A percentile compares a stretch with the other conserved stretches of the same genome.
Conservation (phyloP, 164 flowering plant genomes). For the Platanus orientalis region DNA sequence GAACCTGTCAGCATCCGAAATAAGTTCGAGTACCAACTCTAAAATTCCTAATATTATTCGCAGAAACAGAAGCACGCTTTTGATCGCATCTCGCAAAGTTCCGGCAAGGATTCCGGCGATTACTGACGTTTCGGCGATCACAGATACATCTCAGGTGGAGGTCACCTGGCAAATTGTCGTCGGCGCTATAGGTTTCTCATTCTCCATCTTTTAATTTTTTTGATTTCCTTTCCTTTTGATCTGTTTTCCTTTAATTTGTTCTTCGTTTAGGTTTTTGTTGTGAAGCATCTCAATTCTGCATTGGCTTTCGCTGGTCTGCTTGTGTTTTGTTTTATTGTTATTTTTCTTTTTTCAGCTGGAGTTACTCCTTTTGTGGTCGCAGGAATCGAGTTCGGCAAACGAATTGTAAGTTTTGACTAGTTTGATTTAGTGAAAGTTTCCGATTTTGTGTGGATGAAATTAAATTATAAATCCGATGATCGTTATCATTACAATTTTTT, state of each 20-base stretch:
- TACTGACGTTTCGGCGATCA: conserved; percentile 16
- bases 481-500: too few species aligned
- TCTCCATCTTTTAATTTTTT: not conserved
- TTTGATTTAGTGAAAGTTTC: not conserved
- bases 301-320: too few species aligned
- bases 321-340: not conserved
- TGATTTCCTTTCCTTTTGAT: not conserved
- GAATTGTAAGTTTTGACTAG: conserved; percentile 52
- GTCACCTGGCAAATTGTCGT: conserved; percentile 71
- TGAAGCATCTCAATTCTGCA: too few species aligned
- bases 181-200: conserved; percentile 52
- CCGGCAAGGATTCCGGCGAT: conserved; percentile 10
- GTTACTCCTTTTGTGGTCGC: conserved; percentile 83
- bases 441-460: not conserved
- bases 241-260: not conserved
- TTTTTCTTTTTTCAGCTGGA: conserved; percentile 57
- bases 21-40: conserved; percentile 4
- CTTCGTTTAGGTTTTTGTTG: not conserved
- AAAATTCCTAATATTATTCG: not conserved
- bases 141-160: conserved; percentile 28
- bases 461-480: not conserved
- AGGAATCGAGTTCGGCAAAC: conserved; percentile 84
- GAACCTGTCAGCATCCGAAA: not conserved
- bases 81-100: conserved; percentile 1
- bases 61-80: conserved; percentile 3